Conservation (phyloP, 805 yeast genomes). For the Candida insectorum region DNA sequence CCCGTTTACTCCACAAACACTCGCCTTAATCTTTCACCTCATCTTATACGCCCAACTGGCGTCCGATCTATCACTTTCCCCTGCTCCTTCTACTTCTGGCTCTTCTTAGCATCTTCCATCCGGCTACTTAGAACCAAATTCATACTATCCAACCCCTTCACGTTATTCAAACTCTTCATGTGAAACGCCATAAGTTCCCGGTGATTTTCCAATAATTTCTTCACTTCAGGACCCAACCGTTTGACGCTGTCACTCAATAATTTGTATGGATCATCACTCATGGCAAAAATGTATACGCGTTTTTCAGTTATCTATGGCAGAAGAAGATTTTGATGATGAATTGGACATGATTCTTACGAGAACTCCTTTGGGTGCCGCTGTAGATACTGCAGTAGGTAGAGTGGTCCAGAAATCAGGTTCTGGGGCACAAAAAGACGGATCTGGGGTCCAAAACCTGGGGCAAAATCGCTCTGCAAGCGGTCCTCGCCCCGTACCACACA, state of each 20-base stretch:
- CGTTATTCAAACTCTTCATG: constrained; percentile 21
- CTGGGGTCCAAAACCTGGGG: no score
- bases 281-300: no score
- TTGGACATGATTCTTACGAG: constrained; percentile 3
- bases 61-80: neutral
- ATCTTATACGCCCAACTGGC: no score
- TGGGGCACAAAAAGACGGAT: no score
- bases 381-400: neutral
- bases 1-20: no score
- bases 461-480: no score
- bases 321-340: constrained; percentile 10
- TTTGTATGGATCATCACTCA: constrained; percentile 21
- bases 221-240: constrained; percentile 23
- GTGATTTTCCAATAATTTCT: constrained; percentile 22
- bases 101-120: neutral
- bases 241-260: constrained; percentile 19
- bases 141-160: constrained; percentile 16
- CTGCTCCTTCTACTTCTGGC: neutral
- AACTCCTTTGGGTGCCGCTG: neutral
- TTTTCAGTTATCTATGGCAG: no score
- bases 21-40: no score
- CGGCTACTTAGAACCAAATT: constrained; percentile 6
- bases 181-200: constrained; percentile 28
- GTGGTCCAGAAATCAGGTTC: no score
- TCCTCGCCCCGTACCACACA: neutral